Evolutionary conservation across 192 early-diverging fungal genomes (phyloP).

Genomic region (Thamnidium elegans): DNA sequence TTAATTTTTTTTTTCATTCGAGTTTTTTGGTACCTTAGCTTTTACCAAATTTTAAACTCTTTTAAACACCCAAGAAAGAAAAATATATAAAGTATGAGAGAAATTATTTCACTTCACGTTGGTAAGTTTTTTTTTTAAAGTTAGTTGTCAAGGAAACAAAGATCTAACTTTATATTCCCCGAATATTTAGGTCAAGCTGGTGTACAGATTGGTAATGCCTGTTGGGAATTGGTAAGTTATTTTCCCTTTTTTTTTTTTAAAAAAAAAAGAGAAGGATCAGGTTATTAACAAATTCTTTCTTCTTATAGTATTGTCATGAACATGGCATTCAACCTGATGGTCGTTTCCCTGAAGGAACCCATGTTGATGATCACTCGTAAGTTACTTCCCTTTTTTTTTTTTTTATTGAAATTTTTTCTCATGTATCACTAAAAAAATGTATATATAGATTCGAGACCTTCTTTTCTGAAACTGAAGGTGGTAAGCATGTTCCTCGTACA

Average conservation of each 20-base stretch:
- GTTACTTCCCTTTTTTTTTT: constrained; percentile 2
- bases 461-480: constrained; percentile 98
- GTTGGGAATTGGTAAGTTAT: constrained; percentile 84
- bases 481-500: constrained; percentile 99
- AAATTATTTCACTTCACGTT: constrained; percentile 82
- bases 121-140: constrained; percentile 13
- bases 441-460: constrained; percentile 84
- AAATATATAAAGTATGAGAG: constrained; percentile 53
- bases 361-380: constrained; percentile 22
- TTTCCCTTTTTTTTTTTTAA: background rate
- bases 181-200: constrained; percentile 71
- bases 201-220: constrained; percentile 99
- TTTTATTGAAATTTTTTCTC: too few relatives aligned
- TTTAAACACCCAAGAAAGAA: background rate
- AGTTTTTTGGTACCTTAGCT: constrained; percentile 8
- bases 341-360: constrained; percentile 43
- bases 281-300: background rate
- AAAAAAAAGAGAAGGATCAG: background rate
- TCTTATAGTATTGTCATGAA: constrained; percentile 71
- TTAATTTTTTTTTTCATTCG: background rate
- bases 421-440: background rate
- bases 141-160: background rate
- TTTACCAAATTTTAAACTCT: constrained; percentile 11
- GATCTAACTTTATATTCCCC: background rate
- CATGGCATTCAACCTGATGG: constrained; percentile 98